Percentiles rank a stretch among this genome's conserved stretches.
These are phyloP conservation scores for Ogataea hybrid DNA, from an alignment of 1,139 yeast species.

Conservation along the genomic window DNA sequence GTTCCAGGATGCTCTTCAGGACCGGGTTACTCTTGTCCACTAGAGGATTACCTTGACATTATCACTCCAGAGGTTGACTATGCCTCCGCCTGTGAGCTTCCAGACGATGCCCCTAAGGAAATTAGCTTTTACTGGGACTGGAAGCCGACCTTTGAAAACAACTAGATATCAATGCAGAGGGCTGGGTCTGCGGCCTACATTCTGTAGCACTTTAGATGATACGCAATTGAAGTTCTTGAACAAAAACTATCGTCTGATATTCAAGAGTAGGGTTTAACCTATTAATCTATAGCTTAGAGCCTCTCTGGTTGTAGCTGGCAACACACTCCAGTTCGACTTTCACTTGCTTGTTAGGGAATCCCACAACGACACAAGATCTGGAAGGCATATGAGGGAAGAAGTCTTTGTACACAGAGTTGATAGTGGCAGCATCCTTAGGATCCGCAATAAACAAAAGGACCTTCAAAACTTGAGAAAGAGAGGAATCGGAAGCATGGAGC, in stretches of 20 bases:
- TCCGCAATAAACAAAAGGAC: slow-evolving; percentile 50
- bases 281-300: not conserved
- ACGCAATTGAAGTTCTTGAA: too few relatives aligned
- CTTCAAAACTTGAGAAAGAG: slow-evolving; percentile 49
- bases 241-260: too few relatives aligned
- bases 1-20: slow-evolving; percentile 45
- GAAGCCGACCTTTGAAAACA: slow-evolving; percentile 17
- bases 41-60: slow-evolving; percentile 35
- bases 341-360: slow-evolving; percentile 40
- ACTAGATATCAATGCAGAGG: not conserved
- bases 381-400: slow-evolving; percentile 51
- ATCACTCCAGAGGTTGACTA: slow-evolving; percentile 33
- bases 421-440: slow-evolving; percentile 41
- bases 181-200: too few relatives aligned
- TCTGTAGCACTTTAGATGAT: too few relatives aligned
- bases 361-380: slow-evolving; percentile 50
- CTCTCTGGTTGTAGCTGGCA: slow-evolving; percentile 25
- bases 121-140: slow-evolving; percentile 20
- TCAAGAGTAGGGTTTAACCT: too few relatives aligned
- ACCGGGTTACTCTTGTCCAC: slow-evolving; percentile 49
- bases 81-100: slow-evolving; percentile 32
- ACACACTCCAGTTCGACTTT: slow-evolving; percentile 45
- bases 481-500: too few relatives aligned
- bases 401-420: slow-evolving; percentile 48
- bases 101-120: slow-evolving; percentile 6